These are phyloP conservation scores for Cymbopogon flexuosus DNA, from an alignment of 202 grass and related monocot species.

Conservation along the genomic window DNA sequence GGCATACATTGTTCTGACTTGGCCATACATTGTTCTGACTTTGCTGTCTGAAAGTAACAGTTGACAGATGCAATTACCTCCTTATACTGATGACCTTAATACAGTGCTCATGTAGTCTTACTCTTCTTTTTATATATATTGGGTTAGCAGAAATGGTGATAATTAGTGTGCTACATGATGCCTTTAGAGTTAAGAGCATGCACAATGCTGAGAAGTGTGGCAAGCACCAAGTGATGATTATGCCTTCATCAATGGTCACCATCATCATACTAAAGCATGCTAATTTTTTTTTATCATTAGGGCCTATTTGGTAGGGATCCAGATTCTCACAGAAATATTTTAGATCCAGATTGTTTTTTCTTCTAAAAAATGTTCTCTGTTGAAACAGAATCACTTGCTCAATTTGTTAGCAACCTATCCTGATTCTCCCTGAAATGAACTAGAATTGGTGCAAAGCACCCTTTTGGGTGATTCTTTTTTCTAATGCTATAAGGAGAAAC, in stretches of 20 bases:
- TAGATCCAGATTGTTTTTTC: background rate
- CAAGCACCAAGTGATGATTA: constrained; percentile 47
- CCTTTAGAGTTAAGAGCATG: constrained; percentile 49
- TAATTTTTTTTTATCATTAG: background rate
- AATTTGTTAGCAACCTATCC: background rate
- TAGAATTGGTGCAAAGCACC: background rate
- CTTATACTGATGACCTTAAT: background rate
- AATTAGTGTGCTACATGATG: constrained; percentile 48
- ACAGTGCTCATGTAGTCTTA: background rate
- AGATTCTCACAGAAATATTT: background rate
- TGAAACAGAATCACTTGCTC: background rate
- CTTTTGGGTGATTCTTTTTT: background rate
- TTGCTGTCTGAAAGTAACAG: background rate
- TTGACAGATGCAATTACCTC: background rate
- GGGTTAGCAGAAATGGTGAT: constrained; percentile 37
- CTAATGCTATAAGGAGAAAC: background rate
- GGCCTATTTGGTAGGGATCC: background rate
- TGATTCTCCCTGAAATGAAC: background rate
- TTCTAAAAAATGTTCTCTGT: background rate
- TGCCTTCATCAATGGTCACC: constrained; percentile 43
- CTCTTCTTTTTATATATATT: background rate
- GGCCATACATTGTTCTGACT: too few species aligned
- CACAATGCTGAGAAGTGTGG: constrained; percentile 55
- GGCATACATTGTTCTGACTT: background rate
- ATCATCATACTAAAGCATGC: constrained; percentile 53